These are phyloP conservation scores for Blastocystis sp. DNA, from an alignment of 352 stramenopile genomes.

Conservation along the genomic window DNA sequence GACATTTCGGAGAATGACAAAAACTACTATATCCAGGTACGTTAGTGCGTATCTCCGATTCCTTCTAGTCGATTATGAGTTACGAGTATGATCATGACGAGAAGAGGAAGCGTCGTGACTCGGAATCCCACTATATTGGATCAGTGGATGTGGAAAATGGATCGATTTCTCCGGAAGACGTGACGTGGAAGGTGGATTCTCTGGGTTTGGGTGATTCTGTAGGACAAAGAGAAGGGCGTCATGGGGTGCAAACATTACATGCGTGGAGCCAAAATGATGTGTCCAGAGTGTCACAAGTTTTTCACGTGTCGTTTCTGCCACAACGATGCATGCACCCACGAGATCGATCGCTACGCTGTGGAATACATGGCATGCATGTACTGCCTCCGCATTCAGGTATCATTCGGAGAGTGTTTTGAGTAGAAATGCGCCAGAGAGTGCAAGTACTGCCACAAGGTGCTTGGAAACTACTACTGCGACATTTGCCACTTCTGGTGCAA, in stretches of 20 bases:
- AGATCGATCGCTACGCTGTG: slow-evolving; percentile 38
- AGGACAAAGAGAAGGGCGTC: slow-evolving; percentile 20
- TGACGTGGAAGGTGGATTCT: slow-evolving; percentile 15
- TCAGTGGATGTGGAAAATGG: slow-evolving; percentile 27
- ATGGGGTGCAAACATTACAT: slow-evolving; percentile 45
- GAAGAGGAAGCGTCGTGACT: neutral
- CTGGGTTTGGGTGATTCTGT: neutral
- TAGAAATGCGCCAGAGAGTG: slow-evolving; percentile 18
- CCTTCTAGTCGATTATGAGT: neutral
- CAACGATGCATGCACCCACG: neutral
- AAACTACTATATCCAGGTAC: slow-evolving; percentile 23
- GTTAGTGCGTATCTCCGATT: neutral
- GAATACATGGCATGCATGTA: slow-evolving; percentile 57
- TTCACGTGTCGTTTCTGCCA: slow-evolving; percentile 57
- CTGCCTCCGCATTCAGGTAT: slow-evolving; percentile 51
- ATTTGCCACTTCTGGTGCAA: slow-evolving; percentile 56
- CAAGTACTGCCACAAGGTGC: slow-evolving; percentile 29
- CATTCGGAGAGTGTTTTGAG: neutral
- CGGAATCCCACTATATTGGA: neutral
- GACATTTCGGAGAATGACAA: slow-evolving; percentile 9
- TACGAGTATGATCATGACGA: neutral
- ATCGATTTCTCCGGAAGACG: neutral
- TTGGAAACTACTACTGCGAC: slow-evolving; percentile 50
- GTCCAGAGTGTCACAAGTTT: slow-evolving; percentile 48
- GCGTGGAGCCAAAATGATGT: slow-evolving; percentile 52